Evolutionary conservation across 2,329 filamentous ascomycete genomes (phyloP).

Genomic region (Talaromyces marneffei): DNA sequence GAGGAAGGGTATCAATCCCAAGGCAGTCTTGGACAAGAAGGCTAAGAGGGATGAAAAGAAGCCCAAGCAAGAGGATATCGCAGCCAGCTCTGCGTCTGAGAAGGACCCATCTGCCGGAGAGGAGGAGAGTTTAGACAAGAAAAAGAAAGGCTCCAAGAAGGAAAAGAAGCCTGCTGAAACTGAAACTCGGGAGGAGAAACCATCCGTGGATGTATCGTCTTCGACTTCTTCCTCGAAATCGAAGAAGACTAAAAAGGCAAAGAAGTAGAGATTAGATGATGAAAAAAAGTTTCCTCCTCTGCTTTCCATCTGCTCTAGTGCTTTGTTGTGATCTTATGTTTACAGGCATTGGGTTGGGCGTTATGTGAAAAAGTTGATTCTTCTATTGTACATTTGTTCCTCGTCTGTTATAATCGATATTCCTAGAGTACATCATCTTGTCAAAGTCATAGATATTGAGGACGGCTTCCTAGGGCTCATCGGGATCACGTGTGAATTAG

Average conservation of each 20-base stretch:
- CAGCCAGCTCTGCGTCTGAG: constrained; percentile 1
- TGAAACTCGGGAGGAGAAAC: constrained; percentile 11
- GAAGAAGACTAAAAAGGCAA: constrained; percentile 15
- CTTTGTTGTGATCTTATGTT: constrained; percentile 2
- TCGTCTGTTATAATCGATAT: neutral
- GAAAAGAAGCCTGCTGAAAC: constrained; percentile 13
- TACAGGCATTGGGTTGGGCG: constrained; percentile 13
- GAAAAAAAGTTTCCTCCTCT: neutral
- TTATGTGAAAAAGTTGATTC: neutral
- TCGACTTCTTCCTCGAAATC: constrained; percentile 2
- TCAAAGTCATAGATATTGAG: neutral
- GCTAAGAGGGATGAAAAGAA: constrained; percentile 14
- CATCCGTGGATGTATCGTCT: neutral
- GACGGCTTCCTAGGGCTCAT: neutral
- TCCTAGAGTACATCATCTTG: neutral
- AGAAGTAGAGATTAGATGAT: constrained; percentile 10
- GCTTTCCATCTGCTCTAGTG: neutral
- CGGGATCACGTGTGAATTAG: no score
- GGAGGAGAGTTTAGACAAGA: neutral
- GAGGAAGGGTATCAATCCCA: constrained; percentile 67
- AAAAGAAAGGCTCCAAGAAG: constrained; percentile 7
- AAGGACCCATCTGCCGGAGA: constrained; percentile 7
- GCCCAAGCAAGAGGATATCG: constrained; percentile 15
- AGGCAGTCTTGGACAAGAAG: constrained; percentile 45
- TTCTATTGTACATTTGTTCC: neutral